These are phyloP conservation scores for Aspergillus aculeatus DNA, from an alignment of 2,329 filamentous ascomycete species.

Conservation along the genomic window DNA sequence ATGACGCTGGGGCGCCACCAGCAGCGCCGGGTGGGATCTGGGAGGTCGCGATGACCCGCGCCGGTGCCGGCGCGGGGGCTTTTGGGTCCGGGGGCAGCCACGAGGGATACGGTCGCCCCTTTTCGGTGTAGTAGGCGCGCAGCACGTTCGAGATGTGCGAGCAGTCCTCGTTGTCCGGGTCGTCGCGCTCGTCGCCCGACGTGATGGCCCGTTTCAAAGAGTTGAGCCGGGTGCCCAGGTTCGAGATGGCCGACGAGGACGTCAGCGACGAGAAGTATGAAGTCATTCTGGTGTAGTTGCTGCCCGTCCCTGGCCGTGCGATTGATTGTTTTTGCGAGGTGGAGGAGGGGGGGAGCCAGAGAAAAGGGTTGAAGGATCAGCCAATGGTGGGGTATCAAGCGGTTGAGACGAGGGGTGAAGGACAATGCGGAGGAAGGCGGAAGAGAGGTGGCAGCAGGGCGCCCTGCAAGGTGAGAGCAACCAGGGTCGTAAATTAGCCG, in stretches of 20 bases:
- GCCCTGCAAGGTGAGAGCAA: neutral
- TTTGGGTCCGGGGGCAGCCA: constrained; percentile 95
- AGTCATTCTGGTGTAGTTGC: constrained; percentile 55
- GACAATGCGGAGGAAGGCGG: constrained; percentile 19
- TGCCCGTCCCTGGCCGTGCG: neutral
- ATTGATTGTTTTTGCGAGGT: neutral
- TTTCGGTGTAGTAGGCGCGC: constrained; percentile 88
- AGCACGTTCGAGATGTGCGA: constrained; percentile 93
- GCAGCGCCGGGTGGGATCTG: constrained; percentile 49
- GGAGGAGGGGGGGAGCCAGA: neutral
- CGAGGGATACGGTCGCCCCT: constrained; percentile 72
- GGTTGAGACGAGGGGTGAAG: constrained; percentile 1
- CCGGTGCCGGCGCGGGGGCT: constrained; percentile 55
- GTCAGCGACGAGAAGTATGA: constrained; percentile 75
- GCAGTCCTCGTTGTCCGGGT: constrained; percentile 67
- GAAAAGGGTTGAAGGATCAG: neutral
- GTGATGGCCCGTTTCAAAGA: constrained; percentile 52
- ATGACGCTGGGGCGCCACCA: constrained; percentile 28
- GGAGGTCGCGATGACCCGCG: constrained; percentile 51
- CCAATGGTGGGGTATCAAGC: constrained; percentile 19
- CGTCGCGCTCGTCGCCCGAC: constrained; percentile 42
- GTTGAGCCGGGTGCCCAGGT: constrained; percentile 58
- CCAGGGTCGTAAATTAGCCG: neutral
- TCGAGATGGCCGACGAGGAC: constrained; percentile 47
- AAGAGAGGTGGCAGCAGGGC: neutral